Percentiles rank a stretch among this genome's conserved stretches.
Evolutionary conservation across 768 basidiomycete genomes (phyloP).

Genomic region (Hypsizygus marmoreus): DNA sequence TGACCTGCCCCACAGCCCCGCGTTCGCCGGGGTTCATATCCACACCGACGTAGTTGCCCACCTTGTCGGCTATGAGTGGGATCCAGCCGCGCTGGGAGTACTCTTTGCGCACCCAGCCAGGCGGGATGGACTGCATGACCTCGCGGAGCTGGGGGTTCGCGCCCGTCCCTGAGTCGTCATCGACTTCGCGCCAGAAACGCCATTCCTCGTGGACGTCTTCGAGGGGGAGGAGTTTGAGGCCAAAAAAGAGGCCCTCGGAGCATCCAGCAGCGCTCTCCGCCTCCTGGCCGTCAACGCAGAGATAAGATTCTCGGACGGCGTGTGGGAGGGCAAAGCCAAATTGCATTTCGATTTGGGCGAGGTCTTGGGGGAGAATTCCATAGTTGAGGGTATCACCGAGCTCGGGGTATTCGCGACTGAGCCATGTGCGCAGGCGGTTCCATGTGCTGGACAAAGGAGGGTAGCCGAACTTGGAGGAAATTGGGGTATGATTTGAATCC

Average conservation of each 20-base stretch:
- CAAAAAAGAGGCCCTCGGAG: constrained; percentile 91
- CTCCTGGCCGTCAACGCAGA: constrained; percentile 90
- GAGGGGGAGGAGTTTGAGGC: constrained; percentile 88
- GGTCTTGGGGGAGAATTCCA: constrained; percentile 78
- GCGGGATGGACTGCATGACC: constrained; percentile 87
- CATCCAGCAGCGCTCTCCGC: constrained; percentile 86
- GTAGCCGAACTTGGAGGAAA: constrained; percentile 50
- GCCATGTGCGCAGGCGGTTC: constrained; percentile 81
- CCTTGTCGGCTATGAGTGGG: constrained; percentile 90
- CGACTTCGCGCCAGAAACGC: constrained; percentile 94
- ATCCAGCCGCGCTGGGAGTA: constrained; percentile 98
- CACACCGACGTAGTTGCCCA: constrained; percentile 95
- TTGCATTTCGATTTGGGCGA: constrained; percentile 80
- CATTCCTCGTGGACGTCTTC: constrained; percentile 96
- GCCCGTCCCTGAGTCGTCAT: constrained; percentile 84
- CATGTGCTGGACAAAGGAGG: constrained; percentile 85
- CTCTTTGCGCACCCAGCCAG: constrained; percentile 82
- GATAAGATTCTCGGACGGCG: constrained; percentile 89
- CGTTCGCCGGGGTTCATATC: constrained; percentile 85
- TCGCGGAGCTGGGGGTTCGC: constrained; percentile 71
- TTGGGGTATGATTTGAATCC: constrained; percentile 46
- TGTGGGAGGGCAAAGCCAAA: constrained; percentile 84
- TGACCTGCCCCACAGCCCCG: constrained; percentile 87
- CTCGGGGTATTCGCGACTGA: constrained; percentile 87
- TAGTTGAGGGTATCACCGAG: constrained; percentile 95